Evolutionary conservation across 83 land plant genomes (phyloP).

Genomic region (Larix sibirica): DNA sequence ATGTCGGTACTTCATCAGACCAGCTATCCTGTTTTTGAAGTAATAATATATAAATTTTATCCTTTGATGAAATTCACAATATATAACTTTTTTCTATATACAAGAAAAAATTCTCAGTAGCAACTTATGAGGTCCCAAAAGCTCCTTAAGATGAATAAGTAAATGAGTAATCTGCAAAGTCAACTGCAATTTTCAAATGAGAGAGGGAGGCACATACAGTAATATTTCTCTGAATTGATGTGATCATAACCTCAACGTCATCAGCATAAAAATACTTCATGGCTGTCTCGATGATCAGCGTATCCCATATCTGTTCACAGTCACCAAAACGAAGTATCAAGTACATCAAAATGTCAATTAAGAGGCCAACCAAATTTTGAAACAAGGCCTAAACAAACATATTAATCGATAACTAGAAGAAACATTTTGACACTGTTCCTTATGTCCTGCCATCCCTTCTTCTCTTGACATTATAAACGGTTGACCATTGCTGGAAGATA

Average conservation of each 20-base stretch:
- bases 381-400: too few species aligned
- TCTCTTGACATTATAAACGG: too few species aligned
- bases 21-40: conserved; percentile 40
- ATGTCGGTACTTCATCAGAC: conserved; percentile 33
- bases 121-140: neutral
- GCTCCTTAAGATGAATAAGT: neutral
- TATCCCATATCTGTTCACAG: conserved; percentile 34
- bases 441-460: too few species aligned
- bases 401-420: too few species aligned
- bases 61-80: too few species aligned
- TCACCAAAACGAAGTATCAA: neutral
- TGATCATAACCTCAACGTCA: conserved; percentile 14
- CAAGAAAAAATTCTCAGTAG: neutral
- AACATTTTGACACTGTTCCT: too few species aligned
- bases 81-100: neutral
- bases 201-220: conserved; percentile 18
- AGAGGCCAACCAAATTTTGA: neutral
- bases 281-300: conserved; percentile 26
- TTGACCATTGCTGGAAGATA: too few species aligned
- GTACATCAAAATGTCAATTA: neutral
- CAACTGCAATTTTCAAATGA: neutral
- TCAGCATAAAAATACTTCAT: conserved; percentile 17
- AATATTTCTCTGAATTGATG: conserved; percentile 19
- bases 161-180: neutral
- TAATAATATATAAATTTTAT: too few species aligned